Evolutionary conservation across 2,329 filamentous ascomycete species (phyloP).

Genomic region (Botrytis cinerea): DNA sequence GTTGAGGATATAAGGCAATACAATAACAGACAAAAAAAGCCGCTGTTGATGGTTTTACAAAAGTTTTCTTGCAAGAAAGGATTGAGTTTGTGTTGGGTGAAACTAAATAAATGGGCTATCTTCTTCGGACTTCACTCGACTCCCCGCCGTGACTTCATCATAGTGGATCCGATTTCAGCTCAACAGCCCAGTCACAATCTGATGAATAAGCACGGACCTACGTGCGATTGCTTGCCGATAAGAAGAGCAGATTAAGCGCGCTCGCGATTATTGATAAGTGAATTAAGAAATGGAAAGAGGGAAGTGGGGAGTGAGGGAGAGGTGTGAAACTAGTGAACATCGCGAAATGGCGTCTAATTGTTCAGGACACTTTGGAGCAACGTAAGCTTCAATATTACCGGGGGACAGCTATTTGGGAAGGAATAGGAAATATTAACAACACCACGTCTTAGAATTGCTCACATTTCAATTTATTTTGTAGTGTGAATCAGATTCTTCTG

Average conservation of each 20-base stretch:
- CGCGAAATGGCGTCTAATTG: conserved; percentile 18
- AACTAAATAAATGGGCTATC: neutral
- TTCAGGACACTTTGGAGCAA: conserved; percentile 34
- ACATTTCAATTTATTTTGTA: neutral
- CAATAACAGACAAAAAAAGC: neutral
- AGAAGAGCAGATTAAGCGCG: neutral
- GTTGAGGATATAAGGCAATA: conserved; percentile 5
- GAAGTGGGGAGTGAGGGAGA: neutral
- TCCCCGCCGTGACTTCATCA: conserved; percentile 9
- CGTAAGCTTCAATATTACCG: conserved; percentile 34
- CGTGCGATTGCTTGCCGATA: neutral
- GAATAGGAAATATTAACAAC: conserved; percentile 16
- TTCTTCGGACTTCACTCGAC: conserved; percentile 3
- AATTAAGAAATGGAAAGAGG: neutral
- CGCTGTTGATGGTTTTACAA: neutral
- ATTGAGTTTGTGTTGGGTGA: conserved; percentile 10
- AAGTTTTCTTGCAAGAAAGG: neutral
- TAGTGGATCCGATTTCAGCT: neutral
- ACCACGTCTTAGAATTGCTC: neutral
- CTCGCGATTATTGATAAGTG: neutral
- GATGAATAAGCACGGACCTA: neutral
- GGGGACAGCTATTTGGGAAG: conserved; percentile 10
- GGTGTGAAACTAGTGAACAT: conserved; percentile 17
- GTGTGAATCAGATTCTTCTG: neutral
- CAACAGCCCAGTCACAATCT: neutral